Conservation (phyloP, 2,329 filamentous ascomycete genomes). For the Fusarium graminum region DNA sequence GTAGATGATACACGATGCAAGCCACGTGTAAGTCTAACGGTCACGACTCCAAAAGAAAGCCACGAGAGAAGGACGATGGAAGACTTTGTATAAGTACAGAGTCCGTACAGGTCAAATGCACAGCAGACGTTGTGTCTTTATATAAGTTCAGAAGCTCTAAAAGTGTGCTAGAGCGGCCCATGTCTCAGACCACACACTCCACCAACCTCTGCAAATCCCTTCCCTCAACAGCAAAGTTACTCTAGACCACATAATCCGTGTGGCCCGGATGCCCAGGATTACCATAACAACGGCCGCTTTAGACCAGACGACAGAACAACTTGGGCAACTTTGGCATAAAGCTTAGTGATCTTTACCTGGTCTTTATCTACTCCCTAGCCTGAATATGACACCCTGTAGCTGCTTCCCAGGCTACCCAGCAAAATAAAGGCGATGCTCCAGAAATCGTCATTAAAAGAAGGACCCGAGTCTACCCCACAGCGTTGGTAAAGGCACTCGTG, state of each 20-base stretch:
- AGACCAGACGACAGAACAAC: too few species aligned
- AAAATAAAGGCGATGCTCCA: neutral
- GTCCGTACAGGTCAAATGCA: conserved; percentile 10
- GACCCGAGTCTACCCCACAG: conserved; percentile 32
- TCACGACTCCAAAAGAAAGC: neutral
- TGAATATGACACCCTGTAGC: neutral
- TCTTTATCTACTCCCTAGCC: too few species aligned
- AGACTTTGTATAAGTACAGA: conserved; percentile 21
- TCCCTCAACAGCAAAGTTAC: conserved; percentile 9
- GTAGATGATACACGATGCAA: conserved; percentile 10
- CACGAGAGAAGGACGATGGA: neutral
- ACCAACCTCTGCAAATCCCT: conserved; percentile 19
- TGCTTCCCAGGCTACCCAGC: neutral
- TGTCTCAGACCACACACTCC: conserved; percentile 9
- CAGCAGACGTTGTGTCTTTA: conserved; percentile 18
- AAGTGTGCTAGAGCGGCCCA: conserved; percentile 3
- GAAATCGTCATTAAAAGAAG: conserved; percentile 28
- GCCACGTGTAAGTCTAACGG: conserved; percentile 1
- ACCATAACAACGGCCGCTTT: too few species aligned
- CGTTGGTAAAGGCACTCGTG: conserved; percentile 9
- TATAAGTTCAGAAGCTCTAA: conserved; percentile 13
- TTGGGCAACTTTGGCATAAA: too few species aligned
- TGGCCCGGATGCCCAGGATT: neutral
- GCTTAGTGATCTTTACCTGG: too few species aligned
- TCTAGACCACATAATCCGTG: neutral